phyloP scores from a whole-genome alignment of 140 eudicot genomes.

The Artemisia princeps region DNA sequence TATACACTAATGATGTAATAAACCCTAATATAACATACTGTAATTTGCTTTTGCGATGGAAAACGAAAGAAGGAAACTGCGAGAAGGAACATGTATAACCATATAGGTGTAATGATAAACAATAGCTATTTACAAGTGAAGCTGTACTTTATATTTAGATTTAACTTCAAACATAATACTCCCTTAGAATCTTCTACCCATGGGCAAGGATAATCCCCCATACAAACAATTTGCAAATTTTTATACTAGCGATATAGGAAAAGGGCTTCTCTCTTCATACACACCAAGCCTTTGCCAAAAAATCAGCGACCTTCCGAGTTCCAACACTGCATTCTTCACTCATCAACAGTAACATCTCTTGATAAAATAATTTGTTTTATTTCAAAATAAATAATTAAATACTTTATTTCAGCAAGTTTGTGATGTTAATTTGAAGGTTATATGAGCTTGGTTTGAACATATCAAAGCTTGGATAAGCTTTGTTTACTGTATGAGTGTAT shows the following conservation, averaged over 20 bases:
- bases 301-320: no score
- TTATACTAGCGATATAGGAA: background rate
- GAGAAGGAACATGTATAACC: no score
- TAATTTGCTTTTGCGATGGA: no score
- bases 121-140: no score
- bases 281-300: no score
- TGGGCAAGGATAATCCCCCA: background rate
- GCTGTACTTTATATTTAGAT: no score
- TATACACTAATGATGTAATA: no score
- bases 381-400: background rate
- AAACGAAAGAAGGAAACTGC: no score
- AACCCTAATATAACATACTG: no score
- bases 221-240: background rate
- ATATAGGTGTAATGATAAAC: no score
- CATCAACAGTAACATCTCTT: background rate
- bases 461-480: background rate
- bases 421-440: background rate
- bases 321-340: background rate
- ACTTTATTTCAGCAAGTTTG: background rate
- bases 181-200: background rate
- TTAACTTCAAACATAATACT: no score
- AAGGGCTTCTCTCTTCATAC: background rate
- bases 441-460: background rate
- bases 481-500: background rate
- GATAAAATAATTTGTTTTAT: background rate